phyloP scores from a whole-genome alignment of 2,329 filamentous ascomycete genomes.

The Trichoderma sp. region DNA sequence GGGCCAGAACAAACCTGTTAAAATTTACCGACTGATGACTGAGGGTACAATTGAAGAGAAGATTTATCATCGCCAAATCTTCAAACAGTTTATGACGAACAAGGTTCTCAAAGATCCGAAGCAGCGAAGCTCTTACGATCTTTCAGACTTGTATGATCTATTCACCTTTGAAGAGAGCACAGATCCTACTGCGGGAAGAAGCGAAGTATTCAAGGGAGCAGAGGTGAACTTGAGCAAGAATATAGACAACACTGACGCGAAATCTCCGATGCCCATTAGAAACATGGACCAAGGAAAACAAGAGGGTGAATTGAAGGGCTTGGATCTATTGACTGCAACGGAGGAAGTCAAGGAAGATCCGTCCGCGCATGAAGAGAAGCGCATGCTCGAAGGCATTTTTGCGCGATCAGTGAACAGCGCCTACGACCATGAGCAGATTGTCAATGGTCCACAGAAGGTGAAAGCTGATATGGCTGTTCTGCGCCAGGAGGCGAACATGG shows the following conservation, averaged over 20 bases:
- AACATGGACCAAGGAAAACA: slow-evolving; percentile 30
- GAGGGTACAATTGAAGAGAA: slow-evolving; percentile 98
- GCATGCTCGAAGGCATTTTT: slow-evolving; percentile 86
- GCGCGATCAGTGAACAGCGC: slow-evolving; percentile 85
- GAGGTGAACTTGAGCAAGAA: slow-evolving; percentile 52
- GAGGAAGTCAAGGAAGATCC: slow-evolving; percentile 59
- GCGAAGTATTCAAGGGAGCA: slow-evolving; percentile 81
- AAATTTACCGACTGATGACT: slow-evolving; percentile 96
- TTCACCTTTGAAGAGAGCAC: slow-evolving; percentile 66
- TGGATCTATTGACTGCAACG: slow-evolving; percentile 60
- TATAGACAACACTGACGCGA: not conserved
- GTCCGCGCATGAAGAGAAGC: slow-evolving; percentile 59
- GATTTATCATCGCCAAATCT: slow-evolving; percentile 97
- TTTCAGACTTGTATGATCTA: slow-evolving; percentile 86
- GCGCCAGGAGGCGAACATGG: slow-evolving; percentile 73
- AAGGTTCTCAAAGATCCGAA: slow-evolving; percentile 94
- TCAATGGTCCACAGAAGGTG: slow-evolving; percentile 69
- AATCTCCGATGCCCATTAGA: slow-evolving; percentile 18
- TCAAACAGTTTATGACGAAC: slow-evolving; percentile 96
- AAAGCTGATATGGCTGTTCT: slow-evolving; percentile 75
- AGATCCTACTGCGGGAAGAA: slow-evolving; percentile 65
- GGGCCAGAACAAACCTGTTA: slow-evolving; percentile 91
- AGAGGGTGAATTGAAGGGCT: slow-evolving; percentile 46
- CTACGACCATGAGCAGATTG: slow-evolving; percentile 87
- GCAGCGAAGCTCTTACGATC: slow-evolving; percentile 84